Conservation (phyloP, 305 asterid genomes). For the Solanum hybrid region DNA sequence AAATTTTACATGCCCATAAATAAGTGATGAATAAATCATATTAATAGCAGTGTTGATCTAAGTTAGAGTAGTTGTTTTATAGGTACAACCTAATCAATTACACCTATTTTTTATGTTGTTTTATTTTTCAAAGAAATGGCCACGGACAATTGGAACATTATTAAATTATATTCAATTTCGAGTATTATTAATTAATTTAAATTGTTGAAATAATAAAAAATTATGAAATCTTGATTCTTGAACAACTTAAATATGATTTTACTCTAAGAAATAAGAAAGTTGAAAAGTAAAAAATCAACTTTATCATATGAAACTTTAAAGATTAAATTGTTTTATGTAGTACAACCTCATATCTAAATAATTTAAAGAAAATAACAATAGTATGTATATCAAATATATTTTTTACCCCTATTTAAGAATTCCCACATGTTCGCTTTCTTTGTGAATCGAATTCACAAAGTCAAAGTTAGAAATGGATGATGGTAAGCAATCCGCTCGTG, state of each 20-base stretch:
- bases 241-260: background rate
- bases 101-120: background rate
- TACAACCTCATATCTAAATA: background rate
- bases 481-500: background rate
- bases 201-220: background rate
- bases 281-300: background rate
- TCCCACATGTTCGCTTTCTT: background rate
- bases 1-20: too few relatives aligned
- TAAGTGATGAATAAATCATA: too few relatives aligned
- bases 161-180: background rate
- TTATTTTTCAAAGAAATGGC: background rate
- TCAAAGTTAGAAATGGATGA: background rate
- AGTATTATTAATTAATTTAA: too few relatives aligned
- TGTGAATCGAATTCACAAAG: too few relatives aligned
- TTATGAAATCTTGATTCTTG: background rate
- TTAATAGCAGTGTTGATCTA: background rate
- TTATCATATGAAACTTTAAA: background rate
- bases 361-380: background rate
- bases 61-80: background rate
- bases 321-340: background rate
- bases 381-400: too few relatives aligned
- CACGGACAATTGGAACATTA: background rate
- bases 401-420: too few relatives aligned
- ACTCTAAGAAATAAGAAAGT: background rate
- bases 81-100: background rate